A percentile compares a stretch with the other conserved stretches of the same genome.
Evolutionary conservation across 768 basidiomycete genomes (phyloP).

Genomic region (Mycena alexandri): DNA sequence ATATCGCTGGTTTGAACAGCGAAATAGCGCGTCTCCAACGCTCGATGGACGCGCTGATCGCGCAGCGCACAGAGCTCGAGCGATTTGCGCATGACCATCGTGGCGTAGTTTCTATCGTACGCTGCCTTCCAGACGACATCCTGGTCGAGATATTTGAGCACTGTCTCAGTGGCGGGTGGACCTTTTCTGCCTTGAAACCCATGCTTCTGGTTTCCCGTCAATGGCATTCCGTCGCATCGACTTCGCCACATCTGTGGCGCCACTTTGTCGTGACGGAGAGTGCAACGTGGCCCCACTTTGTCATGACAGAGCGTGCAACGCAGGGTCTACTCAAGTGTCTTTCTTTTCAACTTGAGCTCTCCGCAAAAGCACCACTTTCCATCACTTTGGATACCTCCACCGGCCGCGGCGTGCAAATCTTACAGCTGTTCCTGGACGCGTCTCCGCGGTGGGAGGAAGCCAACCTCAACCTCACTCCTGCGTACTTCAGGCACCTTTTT

Average conservation of each 20-base stretch:
- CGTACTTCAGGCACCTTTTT: background rate
- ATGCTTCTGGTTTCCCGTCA: background rate
- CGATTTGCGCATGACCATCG: background rate
- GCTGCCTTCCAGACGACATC: background rate
- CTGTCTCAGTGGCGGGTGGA: background rate
- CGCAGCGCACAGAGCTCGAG: background rate
- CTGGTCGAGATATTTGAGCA: background rate
- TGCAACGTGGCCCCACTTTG: background rate
- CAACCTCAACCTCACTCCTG: background rate
- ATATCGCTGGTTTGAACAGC: background rate
- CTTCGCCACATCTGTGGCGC: background rate
- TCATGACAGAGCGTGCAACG: too few species aligned
- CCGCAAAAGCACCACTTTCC: background rate
- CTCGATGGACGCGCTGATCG: background rate
- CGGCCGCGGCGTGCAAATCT: background rate
- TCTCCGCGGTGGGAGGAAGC: slow-evolving; percentile 2
- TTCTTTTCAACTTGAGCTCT: background rate
- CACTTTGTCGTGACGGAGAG: too few species aligned
- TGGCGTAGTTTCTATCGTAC: background rate
- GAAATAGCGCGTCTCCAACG: background rate
- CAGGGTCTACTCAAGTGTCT: too few species aligned
- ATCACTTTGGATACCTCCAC: background rate
- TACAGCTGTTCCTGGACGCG: background rate
- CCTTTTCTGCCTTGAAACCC: too few species aligned
- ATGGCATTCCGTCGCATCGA: background rate